Evolutionary conservation across 257 asterid genomes (phyloP).

Genomic region (Voacanga thouarsii): DNA sequence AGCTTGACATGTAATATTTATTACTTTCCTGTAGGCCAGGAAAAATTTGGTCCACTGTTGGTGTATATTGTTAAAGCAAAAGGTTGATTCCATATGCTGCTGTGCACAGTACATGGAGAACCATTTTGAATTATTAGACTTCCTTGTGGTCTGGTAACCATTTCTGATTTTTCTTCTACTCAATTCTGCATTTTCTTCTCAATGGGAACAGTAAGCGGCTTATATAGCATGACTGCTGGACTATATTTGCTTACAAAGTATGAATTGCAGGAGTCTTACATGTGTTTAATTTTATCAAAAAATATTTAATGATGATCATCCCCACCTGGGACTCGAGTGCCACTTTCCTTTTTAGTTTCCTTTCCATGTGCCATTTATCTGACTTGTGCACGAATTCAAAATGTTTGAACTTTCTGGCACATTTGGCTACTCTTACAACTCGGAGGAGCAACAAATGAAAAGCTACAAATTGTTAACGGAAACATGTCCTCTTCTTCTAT

Average conservation of each 20-base stretch:
- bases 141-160: conserved; percentile 87
- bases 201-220: not conserved
- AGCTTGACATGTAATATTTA: conserved; percentile 26
- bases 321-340: not conserved
- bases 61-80: conserved; percentile 87
- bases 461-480: not conserved
- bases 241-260: not conserved
- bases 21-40: conserved; percentile 60
- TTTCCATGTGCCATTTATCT: not conserved
- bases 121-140: conserved; percentile 91
- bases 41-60: conserved; percentile 88
- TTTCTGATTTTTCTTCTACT: conserved; percentile 13
- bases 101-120: conserved; percentile 85
- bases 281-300: not conserved
- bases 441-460: not conserved
- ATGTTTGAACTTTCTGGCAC: not conserved
- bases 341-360: not conserved
- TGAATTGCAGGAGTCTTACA: not conserved
- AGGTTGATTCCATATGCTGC: conserved; percentile 61
- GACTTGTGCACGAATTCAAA: not conserved
- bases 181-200: conserved; percentile 2
- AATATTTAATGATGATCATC: not conserved
- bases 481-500: not conserved
- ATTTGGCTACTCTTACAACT: not conserved
- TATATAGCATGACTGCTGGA: not conserved